These are phyloP conservation scores for Beauveria caledonica DNA, from an alignment of 2,329 filamentous ascomycete species.

Conservation along the genomic window DNA sequence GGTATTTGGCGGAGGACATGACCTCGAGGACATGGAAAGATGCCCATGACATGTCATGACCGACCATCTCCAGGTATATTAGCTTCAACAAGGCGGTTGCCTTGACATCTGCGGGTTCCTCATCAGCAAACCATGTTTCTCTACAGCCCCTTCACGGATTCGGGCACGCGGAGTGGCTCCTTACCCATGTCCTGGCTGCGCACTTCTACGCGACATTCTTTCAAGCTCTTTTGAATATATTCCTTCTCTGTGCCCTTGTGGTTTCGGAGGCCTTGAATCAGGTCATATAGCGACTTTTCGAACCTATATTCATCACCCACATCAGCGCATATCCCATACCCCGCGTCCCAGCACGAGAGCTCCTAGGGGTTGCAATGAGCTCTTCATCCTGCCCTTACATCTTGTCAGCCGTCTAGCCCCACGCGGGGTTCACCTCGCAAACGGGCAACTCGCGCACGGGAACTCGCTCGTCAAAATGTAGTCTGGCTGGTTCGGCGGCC, in stretches of 20 bases:
- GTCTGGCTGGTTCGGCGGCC: neutral
- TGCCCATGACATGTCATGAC: constrained; percentile 99
- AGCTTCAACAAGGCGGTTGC: constrained; percentile 92
- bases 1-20: constrained; percentile 92
- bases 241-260: constrained; percentile 93
- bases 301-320: constrained; percentile 54
- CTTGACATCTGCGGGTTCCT: constrained; percentile 65
- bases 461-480: neutral
- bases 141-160: neutral
- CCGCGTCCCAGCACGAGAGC: neutral
- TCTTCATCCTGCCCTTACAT: neutral
- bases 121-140: neutral
- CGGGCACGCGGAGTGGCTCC: constrained; percentile 20
- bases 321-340: neutral
- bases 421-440: neutral
- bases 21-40: constrained; percentile 97
- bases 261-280: constrained; percentile 90
- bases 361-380: neutral
- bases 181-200: constrained; percentile 85
- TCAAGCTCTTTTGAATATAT: constrained; percentile 87
- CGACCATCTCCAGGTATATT: constrained; percentile 97
- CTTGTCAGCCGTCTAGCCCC: neutral
- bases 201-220: constrained; percentile 92
- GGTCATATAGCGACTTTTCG: constrained; percentile 97
- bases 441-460: neutral